Conservation (phyloP, 2,329 filamentous ascomycete species). For the Colletotrichum sp. region DNA sequence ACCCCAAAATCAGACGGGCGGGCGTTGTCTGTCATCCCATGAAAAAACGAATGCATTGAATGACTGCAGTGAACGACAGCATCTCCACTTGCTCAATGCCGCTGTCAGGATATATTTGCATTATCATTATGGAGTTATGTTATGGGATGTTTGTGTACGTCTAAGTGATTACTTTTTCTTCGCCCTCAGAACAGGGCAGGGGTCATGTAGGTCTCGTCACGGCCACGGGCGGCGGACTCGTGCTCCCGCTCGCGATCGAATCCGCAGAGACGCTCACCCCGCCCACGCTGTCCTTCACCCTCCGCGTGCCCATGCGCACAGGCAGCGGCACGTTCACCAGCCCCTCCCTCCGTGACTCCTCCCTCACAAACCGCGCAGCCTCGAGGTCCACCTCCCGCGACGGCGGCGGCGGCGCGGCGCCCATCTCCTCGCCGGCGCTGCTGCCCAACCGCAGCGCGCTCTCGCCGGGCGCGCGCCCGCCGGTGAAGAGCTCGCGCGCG, state of each 20-base stretch:
- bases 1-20: not conserved
- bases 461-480: not conserved
- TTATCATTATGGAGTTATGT: not conserved
- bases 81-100: not conserved
- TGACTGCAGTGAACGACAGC: not conserved
- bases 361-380: not conserved
- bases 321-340: not conserved
- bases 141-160: not conserved
- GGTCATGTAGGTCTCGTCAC: not conserved
- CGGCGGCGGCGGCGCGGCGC: too few relatives aligned
- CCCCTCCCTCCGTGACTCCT: not conserved
- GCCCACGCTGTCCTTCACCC: not conserved
- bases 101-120: not conserved
- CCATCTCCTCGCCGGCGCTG: not conserved
- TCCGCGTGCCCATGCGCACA: not conserved
- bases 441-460: not conserved
- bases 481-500: not conserved
- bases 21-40: not conserved
- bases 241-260: not conserved
- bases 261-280: not conserved
- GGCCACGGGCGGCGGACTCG: not conserved
- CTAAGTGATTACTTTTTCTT: not conserved
- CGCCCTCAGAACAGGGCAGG: not conserved
- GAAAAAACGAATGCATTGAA: not conserved
- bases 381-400: not conserved